Percentiles rank a stretch among this genome's conserved stretches.
Conservation (phyloP, 2,329 filamentous ascomycete genomes). For the Thermomyces lanuginosus region DNA sequence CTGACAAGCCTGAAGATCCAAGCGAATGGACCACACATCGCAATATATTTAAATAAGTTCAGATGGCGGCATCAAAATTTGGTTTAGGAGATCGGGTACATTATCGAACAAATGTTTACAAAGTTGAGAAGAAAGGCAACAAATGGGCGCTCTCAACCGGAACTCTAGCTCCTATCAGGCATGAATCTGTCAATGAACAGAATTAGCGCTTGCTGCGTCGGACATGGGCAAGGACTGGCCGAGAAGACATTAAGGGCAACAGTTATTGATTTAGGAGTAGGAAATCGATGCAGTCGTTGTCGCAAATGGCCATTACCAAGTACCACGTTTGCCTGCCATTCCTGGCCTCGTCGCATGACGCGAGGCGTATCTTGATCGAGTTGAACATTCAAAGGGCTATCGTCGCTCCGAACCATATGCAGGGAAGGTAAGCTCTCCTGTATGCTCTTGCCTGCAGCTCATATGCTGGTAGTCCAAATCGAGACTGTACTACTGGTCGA, state of each 20-base stretch:
- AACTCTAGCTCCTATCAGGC: background rate
- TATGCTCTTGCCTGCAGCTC: conserved; percentile 14
- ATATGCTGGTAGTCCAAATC: no score
- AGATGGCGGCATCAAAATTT: conserved; percentile 1
- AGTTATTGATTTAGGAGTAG: background rate
- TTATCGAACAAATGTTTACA: conserved; percentile 1
- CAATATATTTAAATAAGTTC: conserved; percentile 2
- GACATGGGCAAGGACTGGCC: conserved; percentile 1
- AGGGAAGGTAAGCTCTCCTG: conserved; percentile 35
- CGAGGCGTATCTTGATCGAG: conserved; percentile 26
- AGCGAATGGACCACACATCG: conserved; percentile 4
- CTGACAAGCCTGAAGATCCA: conserved; percentile 1
- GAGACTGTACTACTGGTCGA: conserved; percentile 41
- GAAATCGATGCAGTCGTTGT: conserved; percentile 36
- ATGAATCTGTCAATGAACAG: background rate
- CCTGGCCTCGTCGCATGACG: conserved; percentile 34
- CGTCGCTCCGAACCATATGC: conserved; percentile 32
- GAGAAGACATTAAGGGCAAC: background rate
- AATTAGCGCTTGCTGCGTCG: background rate
- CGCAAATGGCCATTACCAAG: conserved; percentile 41
- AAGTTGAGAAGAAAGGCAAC: conserved; percentile 2
- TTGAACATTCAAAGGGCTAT: conserved; percentile 38
- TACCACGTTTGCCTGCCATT: conserved; percentile 33
- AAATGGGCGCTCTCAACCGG: conserved; percentile 2
- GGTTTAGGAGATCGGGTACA: conserved; percentile 1